phyloP scores from a whole-genome alignment of 305 asterid genomes.

The Fraxinus velutina region DNA sequence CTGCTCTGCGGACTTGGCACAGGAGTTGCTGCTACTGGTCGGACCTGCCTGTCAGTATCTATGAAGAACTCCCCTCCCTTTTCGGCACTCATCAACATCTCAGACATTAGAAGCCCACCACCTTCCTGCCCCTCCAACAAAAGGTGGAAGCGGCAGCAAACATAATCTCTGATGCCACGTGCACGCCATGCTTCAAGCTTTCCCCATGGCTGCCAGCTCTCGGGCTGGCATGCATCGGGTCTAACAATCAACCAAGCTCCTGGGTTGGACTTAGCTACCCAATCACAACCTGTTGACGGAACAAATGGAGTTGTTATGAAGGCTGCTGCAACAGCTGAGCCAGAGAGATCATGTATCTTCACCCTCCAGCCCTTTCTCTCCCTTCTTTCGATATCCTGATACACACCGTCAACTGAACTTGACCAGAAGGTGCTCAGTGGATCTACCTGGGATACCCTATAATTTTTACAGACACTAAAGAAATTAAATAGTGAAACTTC shows the following conservation, averaged over 20 bases:
- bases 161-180: constrained; percentile 61
- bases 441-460: constrained; percentile 68
- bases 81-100: constrained; percentile 61
- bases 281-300: constrained; percentile 87
- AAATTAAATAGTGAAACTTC: neutral
- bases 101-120: constrained; percentile 69
- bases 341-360: constrained; percentile 85
- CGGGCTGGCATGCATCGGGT: constrained; percentile 65
- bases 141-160: constrained; percentile 80
- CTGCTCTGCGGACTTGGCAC: constrained; percentile 79
- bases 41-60: constrained; percentile 65
- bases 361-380: constrained; percentile 95
- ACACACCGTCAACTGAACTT: constrained; percentile 46
- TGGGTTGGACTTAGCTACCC: constrained; percentile 91
- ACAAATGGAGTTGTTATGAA: constrained; percentile 90
- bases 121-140: constrained; percentile 64
- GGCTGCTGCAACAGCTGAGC: constrained; percentile 90
- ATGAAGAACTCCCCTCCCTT: constrained; percentile 84
- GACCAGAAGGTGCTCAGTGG: constrained; percentile 64
- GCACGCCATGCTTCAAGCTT: constrained; percentile 97
- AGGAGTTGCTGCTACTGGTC: constrained; percentile 43
- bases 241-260: constrained; percentile 96
- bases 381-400: constrained; percentile 63
- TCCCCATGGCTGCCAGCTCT: constrained; percentile 97
- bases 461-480: constrained; percentile 12